Evolutionary conservation across 108 stramenopile species (phyloP), one percentile per base, ranked within the genome.

Genomic region (Skeletonema grethae): DNA sequence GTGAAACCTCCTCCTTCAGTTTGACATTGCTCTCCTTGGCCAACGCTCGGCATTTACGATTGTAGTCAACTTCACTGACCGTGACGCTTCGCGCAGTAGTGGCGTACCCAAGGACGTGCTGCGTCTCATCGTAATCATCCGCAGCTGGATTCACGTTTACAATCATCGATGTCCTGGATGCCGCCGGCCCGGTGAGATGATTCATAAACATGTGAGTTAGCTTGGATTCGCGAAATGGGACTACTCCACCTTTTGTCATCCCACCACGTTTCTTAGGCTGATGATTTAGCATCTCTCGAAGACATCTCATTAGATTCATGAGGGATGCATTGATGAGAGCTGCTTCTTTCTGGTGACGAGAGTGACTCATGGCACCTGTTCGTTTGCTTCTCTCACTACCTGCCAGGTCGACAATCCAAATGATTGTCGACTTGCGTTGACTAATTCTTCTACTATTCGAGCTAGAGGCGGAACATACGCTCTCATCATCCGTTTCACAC

Each of bases 321-420:
- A 99, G 77, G 30, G 92, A 94, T 43, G 89, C 88, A 88, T 99
- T 99, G 81, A 99, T 99, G 16, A 83, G 67, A 12, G 88, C 78
- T 10, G 99, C 97, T 76, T 99, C 99, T 73, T 94, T 92, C 82
- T 97, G 97, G 7, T 93, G 90, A n/a, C 78, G 67, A 67, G 83
- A 71, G 9, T 85, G 63, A 8, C 94, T 88, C 0, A 73, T 70
- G 16, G 66, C 65, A 3, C 80, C 82, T 4, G 97, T 97, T 29
- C 96, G 82, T 35, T 97, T 93, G 61, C 85, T 80, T 4, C 99
- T 79, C 75, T 99, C 99, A 66, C 93, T 94, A 8, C 99, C 99
- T 5, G 99, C 99, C 50, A 99, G 79, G 69, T 99, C 99, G 1
- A 99, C 98, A 53, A 99, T 93, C 95, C 91, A 96, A 57, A 98